Percentiles rank a stretch among this genome's conserved stretches.
Evolutionary conservation across 1,284 basidiomycete genomes (phyloP).

Genomic region (Ganoderma boninense): DNA sequence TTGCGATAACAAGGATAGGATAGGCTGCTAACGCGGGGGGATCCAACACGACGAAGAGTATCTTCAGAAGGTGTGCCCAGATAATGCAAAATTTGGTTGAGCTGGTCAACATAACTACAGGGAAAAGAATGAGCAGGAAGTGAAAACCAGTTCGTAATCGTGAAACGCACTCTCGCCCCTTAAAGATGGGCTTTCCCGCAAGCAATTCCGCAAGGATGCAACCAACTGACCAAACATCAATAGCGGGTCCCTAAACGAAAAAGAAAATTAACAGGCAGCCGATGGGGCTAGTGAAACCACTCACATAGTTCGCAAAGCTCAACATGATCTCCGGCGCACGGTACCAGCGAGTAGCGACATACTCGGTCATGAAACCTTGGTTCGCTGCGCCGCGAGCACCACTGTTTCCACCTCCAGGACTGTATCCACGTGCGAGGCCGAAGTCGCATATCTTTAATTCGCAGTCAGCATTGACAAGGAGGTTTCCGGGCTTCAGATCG

Average conservation of each 20-base stretch:
- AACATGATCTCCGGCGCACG: conserved; percentile 98
- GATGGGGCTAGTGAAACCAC: conserved; percentile 37
- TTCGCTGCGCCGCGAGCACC: conserved; percentile 75
- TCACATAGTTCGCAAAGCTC: conserved; percentile 93
- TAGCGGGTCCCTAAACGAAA: conserved; percentile 71
- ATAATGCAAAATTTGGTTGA: conserved; percentile 98
- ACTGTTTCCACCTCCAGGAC: conserved; percentile 54
- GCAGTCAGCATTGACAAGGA: conserved; percentile 98
- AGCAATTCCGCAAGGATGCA: conserved; percentile 98
- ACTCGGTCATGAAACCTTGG: conserved; percentile 99
- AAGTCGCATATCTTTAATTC: conserved; percentile 99
- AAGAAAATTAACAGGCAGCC: not conserved
- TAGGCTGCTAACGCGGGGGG: conserved; percentile 71
- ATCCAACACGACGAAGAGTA: conserved; percentile 94
- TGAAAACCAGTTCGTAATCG: not conserved
- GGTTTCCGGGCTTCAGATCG: conserved; percentile 96
- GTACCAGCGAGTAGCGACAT: conserved; percentile 98
- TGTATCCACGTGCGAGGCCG: conserved; percentile 95
- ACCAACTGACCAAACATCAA: conserved; percentile 98
- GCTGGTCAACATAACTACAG: conserved; percentile 92
- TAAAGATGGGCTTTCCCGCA: conserved; percentile 98
- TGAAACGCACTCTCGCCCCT: conserved; percentile 87
- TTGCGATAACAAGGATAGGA: conserved; percentile 2
- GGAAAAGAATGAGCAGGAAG: conserved; percentile 13
- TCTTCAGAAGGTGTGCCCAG: conserved; percentile 97